Evolutionary conservation across 164 flowering plant species (phyloP).

Genomic region (Vitis riparia): DNA sequence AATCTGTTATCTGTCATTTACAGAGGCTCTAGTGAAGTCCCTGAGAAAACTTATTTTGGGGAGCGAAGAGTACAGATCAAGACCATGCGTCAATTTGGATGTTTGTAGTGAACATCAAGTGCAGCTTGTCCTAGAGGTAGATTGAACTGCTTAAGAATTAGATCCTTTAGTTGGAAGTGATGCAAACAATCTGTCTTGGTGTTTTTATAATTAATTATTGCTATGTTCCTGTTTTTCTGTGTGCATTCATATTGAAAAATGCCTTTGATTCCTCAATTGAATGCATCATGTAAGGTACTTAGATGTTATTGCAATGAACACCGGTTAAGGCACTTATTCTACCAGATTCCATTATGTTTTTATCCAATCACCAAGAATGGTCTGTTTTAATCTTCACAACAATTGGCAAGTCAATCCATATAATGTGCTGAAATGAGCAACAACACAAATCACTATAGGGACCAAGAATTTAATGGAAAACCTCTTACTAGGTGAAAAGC

Average conservation of each 20-base stretch:
- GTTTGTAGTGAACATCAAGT: slow-evolving; percentile 86
- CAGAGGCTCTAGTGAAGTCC: slow-evolving; percentile 60
- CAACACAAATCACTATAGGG: no score
- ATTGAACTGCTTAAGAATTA: slow-evolving; percentile 8
- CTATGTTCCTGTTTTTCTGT: background rate
- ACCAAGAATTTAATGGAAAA: no score
- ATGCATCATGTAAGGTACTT: no score
- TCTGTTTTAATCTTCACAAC: no score
- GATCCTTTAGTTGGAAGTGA: slow-evolving; percentile 11
- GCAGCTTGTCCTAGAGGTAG: slow-evolving; percentile 68
- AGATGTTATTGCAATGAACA: no score
- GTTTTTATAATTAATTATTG: background rate
- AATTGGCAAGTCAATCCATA: no score
- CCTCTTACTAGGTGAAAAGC: no score
- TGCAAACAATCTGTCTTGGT: background rate
- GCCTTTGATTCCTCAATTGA: no score
- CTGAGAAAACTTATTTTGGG: slow-evolving; percentile 60
- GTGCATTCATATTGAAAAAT: background rate
- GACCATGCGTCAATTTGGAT: slow-evolving; percentile 74
- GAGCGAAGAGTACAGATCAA: slow-evolving; percentile 57
- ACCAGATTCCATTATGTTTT: no score
- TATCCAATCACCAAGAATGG: no score
- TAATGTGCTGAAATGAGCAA: no score
- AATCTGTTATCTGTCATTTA: slow-evolving; percentile 8
- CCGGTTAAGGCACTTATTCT: no score